These are phyloP conservation scores for Rhizopus stolonifer DNA, from an alignment of 371 early-diverging fungal genomes.

Conservation along the genomic window DNA sequence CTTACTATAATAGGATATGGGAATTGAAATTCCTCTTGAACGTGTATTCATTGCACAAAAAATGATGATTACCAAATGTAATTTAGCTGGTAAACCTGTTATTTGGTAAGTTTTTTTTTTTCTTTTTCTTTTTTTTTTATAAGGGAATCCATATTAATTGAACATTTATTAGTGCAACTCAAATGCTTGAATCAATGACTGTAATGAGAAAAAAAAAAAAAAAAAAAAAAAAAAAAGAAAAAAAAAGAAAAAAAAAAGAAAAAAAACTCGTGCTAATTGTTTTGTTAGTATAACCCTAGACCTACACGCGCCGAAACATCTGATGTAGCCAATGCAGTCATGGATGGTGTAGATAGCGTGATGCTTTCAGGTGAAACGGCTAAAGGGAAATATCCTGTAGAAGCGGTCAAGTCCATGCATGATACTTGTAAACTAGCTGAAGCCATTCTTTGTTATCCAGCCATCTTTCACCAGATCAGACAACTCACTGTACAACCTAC, in stretches of 20 bases:
- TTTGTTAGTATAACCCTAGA: slow-evolving; percentile 73
- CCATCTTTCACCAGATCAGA: slow-evolving; percentile 80
- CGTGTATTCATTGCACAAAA: slow-evolving; percentile 95
- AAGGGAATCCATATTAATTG: too few relatives aligned
- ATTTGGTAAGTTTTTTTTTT: slow-evolving; percentile 78
- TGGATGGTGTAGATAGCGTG: slow-evolving; percentile 97
- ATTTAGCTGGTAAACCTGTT: slow-evolving; percentile 93
- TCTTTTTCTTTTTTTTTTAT: too few relatives aligned
- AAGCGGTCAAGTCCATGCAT: slow-evolving; percentile 77
- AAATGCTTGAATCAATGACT: slow-evolving; percentile 99
- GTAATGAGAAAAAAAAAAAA: too few relatives aligned
- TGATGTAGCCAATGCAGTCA: slow-evolving; percentile 97
- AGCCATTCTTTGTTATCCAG: slow-evolving; percentile 74
- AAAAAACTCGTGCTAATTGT: too few relatives aligned
- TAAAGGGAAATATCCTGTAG: slow-evolving; percentile 82
- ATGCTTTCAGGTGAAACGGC: slow-evolving; percentile 99
- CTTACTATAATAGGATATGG: slow-evolving; percentile 70
- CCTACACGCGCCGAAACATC: slow-evolving; percentile 99
- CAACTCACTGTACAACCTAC: slow-evolving; percentile 72
- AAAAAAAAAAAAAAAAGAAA: too few relatives aligned
- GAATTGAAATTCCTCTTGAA: slow-evolving; percentile 94
- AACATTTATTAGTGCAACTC: slow-evolving; percentile 83
- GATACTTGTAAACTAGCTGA: slow-evolving; percentile 77
- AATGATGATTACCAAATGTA: slow-evolving; percentile 95
- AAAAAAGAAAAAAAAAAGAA: not conserved